Percentiles rank a stretch among this genome's conserved stretches.
These are phyloP conservation scores for Taphrina deformans DNA, from an alignment of 1,139 yeast genomes.

Conservation along the genomic window DNA sequence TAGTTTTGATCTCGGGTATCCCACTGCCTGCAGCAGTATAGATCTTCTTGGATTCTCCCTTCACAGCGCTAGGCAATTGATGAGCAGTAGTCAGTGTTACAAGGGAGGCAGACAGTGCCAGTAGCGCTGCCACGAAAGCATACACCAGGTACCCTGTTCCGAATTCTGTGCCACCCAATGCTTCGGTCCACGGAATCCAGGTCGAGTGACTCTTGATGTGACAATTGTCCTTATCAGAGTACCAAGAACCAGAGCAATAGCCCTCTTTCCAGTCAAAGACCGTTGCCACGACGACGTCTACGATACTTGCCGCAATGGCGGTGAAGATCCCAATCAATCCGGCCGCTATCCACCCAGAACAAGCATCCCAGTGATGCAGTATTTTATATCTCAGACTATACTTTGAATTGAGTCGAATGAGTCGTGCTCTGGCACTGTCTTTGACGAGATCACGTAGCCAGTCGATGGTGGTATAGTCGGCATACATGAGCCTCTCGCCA, in stretches of 20 bases:
- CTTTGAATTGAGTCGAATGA: slow-evolving; percentile 44
- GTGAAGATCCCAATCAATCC: slow-evolving; percentile 49
- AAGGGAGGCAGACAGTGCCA: slow-evolving; percentile 65
- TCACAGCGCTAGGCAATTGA: background rate
- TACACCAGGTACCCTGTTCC: slow-evolving; percentile 10
- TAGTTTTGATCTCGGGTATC: slow-evolving; percentile 59
- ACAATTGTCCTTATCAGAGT: slow-evolving; percentile 22
- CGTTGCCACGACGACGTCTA: slow-evolving; percentile 55
- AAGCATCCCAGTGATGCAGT: slow-evolving; percentile 40
- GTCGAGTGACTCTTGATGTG: background rate
- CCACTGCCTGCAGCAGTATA: slow-evolving; percentile 47
- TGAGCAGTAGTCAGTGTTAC: slow-evolving; percentile 8
- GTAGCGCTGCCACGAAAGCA: slow-evolving; percentile 3
- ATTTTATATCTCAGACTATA: slow-evolving; percentile 58
- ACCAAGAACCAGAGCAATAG: slow-evolving; percentile 47
- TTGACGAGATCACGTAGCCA: slow-evolving; percentile 59
- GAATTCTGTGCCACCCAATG: slow-evolving; percentile 15
- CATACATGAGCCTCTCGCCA: slow-evolving; percentile 49
- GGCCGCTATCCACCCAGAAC: slow-evolving; percentile 2
- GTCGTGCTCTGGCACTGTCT: slow-evolving; percentile 51
- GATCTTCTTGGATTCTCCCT: slow-evolving; percentile 15
- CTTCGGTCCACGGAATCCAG: slow-evolving; percentile 1
- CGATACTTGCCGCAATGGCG: slow-evolving; percentile 55
- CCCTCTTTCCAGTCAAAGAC: slow-evolving; percentile 60
- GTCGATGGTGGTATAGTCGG: slow-evolving; percentile 69